Base-by-base conservation (phyloP, 1,284 basidiomycete species). In the Erythrobasidium hasegawianum region DNA sequence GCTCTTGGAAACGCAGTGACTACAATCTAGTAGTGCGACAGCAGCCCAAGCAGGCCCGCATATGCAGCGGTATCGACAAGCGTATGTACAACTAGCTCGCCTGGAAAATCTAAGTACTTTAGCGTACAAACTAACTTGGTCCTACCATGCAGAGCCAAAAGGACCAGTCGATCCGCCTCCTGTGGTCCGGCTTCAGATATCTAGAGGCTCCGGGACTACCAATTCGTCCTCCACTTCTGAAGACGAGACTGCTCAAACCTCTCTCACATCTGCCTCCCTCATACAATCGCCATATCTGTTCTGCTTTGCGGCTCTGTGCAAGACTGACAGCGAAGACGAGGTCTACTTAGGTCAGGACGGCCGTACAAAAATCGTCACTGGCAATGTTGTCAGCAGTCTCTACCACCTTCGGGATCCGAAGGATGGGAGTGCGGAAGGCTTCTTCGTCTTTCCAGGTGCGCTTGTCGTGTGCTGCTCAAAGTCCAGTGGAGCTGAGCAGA, bases 131-230 rank as follows among this genome's bases (percentile, higher is more conserved):
- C n/a, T n/a, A n/a, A n/a, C n/a, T n/a, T n/a, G n/a, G n/a, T n/a
- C n/a, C n/a, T n/a, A n/a, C n/a, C n/a, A n/a, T n/a, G n/a, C 57
- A 40, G 77, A 91, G 90, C 90, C 67, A 90, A 97, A 93, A 41
- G 83, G 94, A 29, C 92, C 94, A 1, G 91, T 97, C 75, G 92
- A 97, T 80, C 94, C 95, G 0, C 91, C 92, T 0, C 94, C 94
- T 11, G 94, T 97, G 76, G 86, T 97, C 16, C 91, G 95, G 78
- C 84, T 97, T 7, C 86, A 88, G 59, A 89, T 97, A 64, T 80
- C 78, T 40, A 72, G 72, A 29, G 70, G 74, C 47, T 29, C 67
- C 11, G 22, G 56, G 66, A 68, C 59, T 59, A 53, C 26, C 62
- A 52, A 67, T 53, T 55, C 68, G 67, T 67, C 72, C 70, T 73